Percentiles rank a stretch among this genome's conserved stretches.
Evolutionary conservation across 345 rosid species (phyloP).

Genomic region (Sisymbrium irio): DNA sequence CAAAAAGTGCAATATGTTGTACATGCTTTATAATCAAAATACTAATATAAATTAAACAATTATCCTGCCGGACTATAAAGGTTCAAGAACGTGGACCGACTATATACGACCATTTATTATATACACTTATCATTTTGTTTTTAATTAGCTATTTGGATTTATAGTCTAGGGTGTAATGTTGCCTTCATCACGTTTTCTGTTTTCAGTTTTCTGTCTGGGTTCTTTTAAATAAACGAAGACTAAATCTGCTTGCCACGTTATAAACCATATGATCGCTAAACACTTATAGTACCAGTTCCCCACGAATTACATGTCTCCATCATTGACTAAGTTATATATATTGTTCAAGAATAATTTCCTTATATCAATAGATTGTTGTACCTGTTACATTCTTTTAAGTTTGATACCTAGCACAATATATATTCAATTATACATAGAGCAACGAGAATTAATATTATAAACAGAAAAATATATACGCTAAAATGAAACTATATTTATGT

Average conservation of each 20-base stretch:
- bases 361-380: neutral
- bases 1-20: too few relatives aligned
- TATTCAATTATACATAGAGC: neutral
- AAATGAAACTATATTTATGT: neutral
- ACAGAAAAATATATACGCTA: neutral
- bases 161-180: conserved; percentile 19
- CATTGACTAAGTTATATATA: conserved; percentile 16
- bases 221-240: neutral
- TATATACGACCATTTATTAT: neutral
- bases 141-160: neutral
- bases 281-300: conserved; percentile 33
- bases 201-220: neutral
- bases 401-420: neutral
- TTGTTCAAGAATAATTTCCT: neutral
- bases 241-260: conserved; percentile 33
- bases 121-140: neutral
- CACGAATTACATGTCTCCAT: conserved; percentile 28
- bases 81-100: conserved; percentile 30
- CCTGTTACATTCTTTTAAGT: neutral
- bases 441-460: neutral
- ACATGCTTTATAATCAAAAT: neutral
- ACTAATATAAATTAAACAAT: neutral
- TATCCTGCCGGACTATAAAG: conserved; percentile 23
- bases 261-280: conserved; percentile 15
- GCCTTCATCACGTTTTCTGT: conserved; percentile 37